phyloP scores from a whole-genome alignment of 1,139 yeast genomes.

The Blastobotrys raffinosifermentans region DNA sequence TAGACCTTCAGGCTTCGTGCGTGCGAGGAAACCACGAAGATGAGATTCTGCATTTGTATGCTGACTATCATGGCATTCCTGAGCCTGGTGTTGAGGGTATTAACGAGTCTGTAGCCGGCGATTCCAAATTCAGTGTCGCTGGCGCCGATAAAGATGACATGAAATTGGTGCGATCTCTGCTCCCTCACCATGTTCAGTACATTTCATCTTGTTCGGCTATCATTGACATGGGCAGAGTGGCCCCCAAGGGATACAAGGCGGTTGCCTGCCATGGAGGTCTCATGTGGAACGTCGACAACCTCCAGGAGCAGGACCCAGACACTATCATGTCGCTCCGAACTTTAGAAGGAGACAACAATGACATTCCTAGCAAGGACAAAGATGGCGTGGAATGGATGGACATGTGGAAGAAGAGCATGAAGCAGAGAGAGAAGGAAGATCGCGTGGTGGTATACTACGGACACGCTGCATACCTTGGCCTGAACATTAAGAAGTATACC shows the following conservation, averaged over 20 bases:
- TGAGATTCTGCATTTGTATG: constrained; percentile 55
- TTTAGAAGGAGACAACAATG: constrained; percentile 51
- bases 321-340: constrained; percentile 60
- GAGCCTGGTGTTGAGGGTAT: constrained; percentile 24
- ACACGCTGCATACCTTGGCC: constrained; percentile 79
- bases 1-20: constrained; percentile 51
- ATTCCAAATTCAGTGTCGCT: constrained; percentile 7
- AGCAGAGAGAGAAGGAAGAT: constrained; percentile 31
- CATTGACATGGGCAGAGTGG: constrained; percentile 55
- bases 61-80: constrained; percentile 48
- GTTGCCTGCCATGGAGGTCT: constrained; percentile 78
- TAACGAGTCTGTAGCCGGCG: constrained; percentile 1
- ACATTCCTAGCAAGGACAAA: constrained; percentile 46
- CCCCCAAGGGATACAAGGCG: constrained; percentile 43
- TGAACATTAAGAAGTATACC: constrained; percentile 57
- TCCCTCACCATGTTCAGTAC: constrained; percentile 55
- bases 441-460: constrained; percentile 71
- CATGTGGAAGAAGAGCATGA: constrained; percentile 52
- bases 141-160: constrained; percentile 36
- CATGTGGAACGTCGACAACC: constrained; percentile 49
- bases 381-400: constrained; percentile 56
- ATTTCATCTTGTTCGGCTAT: constrained; percentile 59
- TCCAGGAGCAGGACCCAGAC: constrained; percentile 56
- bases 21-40: constrained; percentile 88
- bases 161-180: constrained; percentile 52